Conservation (phyloP, 768 basidiomycete genomes). For the Suillus hirtellus region DNA sequence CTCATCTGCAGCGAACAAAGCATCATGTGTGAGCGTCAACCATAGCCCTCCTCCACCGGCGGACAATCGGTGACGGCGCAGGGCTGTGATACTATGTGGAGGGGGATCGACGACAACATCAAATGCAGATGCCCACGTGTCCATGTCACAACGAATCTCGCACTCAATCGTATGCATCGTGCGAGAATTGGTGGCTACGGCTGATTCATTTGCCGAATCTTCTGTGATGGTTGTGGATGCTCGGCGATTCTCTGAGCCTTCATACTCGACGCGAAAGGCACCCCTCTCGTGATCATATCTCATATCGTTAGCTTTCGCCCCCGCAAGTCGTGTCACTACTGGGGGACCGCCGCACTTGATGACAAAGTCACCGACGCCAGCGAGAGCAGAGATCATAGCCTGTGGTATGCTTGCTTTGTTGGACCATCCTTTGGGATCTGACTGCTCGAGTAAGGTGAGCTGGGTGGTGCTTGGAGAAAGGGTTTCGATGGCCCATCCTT, state of each 20-base stretch:
- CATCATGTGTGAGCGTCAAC: conserved; percentile 89
- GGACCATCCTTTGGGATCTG: conserved; percentile 96
- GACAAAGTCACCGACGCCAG: conserved; percentile 92
- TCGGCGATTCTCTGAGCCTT: conserved; percentile 56
- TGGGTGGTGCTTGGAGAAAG: conserved; percentile 94
- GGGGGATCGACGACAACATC: conserved; percentile 94
- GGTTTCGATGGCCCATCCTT: conserved; percentile 96
- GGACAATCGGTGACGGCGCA: conserved; percentile 86
- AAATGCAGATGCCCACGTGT: conserved; percentile 81
- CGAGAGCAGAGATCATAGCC: conserved; percentile 87
- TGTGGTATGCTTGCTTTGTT: conserved; percentile 89
- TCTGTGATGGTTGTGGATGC: conserved; percentile 21
- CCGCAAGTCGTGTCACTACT: conserved; percentile 78
- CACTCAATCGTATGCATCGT: conserved; percentile 70
- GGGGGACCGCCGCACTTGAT: conserved; percentile 97
- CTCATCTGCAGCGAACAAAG: conserved; percentile 74
- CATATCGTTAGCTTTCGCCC: conserved; percentile 71
- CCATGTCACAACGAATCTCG: conserved; percentile 88
- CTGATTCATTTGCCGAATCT: conserved; percentile 20
- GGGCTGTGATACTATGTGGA: conserved; percentile 76
- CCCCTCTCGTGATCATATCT: conserved; percentile 88
- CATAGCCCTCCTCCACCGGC: conserved; percentile 89
- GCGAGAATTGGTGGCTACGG: conserved; percentile 16
- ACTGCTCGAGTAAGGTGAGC: conserved; percentile 92
- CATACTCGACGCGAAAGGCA: conserved; percentile 83